A percentile compares a stretch with the other conserved stretches of the same genome.
Conservation (phyloP, 345 rosid species). For the Pugionium cornutum region DNA sequence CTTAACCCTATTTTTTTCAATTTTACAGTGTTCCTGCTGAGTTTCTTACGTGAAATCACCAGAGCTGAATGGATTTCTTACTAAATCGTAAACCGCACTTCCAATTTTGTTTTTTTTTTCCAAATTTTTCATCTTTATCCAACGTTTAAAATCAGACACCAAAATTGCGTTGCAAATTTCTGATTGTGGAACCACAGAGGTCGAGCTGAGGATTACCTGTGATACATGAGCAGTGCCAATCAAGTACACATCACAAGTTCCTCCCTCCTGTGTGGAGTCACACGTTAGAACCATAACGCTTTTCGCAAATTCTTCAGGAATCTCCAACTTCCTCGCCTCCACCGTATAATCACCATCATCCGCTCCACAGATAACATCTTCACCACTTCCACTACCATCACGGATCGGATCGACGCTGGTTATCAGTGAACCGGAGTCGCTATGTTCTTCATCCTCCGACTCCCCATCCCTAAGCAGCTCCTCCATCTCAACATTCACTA, state of each 20-base stretch:
- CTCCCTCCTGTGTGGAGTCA: slow-evolving; percentile 66
- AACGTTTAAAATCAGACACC: background rate
- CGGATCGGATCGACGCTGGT: slow-evolving; percentile 27
- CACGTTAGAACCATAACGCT: slow-evolving; percentile 66
- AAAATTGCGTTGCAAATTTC: too few relatives aligned
- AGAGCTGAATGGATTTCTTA: too few relatives aligned
- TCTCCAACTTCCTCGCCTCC: slow-evolving; percentile 42
- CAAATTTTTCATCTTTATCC: too few relatives aligned
- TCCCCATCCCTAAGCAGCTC: slow-evolving; percentile 33
- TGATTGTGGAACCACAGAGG: too few relatives aligned
- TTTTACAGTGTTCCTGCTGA: too few relatives aligned
- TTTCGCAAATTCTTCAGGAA: slow-evolving; percentile 68
- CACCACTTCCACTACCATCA: slow-evolving; percentile 30
- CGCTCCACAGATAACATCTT: slow-evolving; percentile 14
- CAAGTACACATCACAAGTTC: slow-evolving; percentile 75
- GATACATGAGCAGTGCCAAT: slow-evolving; percentile 94
- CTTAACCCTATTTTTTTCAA: too few relatives aligned
- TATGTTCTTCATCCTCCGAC: slow-evolving; percentile 3
- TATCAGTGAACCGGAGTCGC: slow-evolving; percentile 19
- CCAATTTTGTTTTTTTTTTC: too few relatives aligned
- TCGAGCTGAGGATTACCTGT: slow-evolving; percentile 44
- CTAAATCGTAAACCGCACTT: too few relatives aligned
- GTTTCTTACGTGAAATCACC: too few relatives aligned
- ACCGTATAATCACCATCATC: slow-evolving; percentile 12
- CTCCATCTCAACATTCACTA: slow-evolving; percentile 53